Percentiles rank a stretch among this genome's conserved stretches.
Evolutionary conservation across 2,329 filamentous ascomycete species (phyloP).

Genomic region (Piedraia hortae): DNA sequence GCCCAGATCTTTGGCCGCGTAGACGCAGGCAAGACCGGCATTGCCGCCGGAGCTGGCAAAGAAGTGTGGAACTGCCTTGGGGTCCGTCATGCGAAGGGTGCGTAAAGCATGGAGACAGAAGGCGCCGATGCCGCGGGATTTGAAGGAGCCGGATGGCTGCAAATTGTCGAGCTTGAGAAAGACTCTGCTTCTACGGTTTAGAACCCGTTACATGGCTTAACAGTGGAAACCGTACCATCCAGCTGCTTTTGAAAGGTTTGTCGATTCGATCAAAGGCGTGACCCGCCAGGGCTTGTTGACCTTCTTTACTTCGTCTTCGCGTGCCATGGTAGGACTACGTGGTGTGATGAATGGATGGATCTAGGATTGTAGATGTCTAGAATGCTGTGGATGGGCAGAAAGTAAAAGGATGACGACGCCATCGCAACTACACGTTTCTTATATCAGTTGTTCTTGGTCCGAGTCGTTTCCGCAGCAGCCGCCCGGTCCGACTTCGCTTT

Average conservation of each 20-base stretch:
- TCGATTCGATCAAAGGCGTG: conserved; percentile 42
- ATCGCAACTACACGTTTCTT: too few species aligned
- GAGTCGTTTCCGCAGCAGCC: too few species aligned
- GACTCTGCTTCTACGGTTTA: conserved; percentile 31
- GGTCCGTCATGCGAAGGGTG: conserved; percentile 10
- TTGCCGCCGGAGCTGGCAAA: conserved; percentile 62
- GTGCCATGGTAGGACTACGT: too few species aligned
- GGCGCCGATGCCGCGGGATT: conserved; percentile 47
- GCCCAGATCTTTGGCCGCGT: conserved; percentile 35
- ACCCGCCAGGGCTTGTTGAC: conserved; percentile 31
- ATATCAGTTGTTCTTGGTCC: too few species aligned
- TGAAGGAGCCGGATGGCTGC: conserved; percentile 68
- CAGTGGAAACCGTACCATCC: conserved; percentile 31
- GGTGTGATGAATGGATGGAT: too few species aligned
- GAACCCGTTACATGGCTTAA: conserved; percentile 1
- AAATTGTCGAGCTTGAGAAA: conserved; percentile 67
- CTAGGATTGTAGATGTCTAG: too few species aligned
- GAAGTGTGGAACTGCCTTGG: conserved; percentile 28
- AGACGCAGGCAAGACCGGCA: conserved; percentile 56
- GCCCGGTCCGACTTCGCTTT: too few species aligned
- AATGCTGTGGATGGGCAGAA: too few species aligned
- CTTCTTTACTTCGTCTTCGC: conserved; percentile 1
- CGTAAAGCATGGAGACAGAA: conserved; percentile 29
- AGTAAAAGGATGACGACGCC: too few species aligned
- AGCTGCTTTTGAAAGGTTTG: conserved; percentile 36